Conservation (phyloP, 176 grass and related monocot genomes). For the Neostapfia colusana region DNA sequence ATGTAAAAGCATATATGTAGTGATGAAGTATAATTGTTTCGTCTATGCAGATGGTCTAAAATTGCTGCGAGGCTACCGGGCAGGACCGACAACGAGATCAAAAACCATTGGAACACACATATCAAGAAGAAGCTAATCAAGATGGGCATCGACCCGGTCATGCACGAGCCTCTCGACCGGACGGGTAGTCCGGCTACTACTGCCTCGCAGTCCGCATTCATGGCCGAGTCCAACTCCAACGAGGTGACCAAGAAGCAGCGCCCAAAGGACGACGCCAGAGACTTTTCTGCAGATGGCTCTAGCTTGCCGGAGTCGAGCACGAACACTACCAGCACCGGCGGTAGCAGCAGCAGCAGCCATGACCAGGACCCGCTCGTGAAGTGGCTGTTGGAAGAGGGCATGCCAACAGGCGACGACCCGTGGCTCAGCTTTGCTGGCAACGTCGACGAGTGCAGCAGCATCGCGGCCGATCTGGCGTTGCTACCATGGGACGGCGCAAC, state of each 20-base stretch:
- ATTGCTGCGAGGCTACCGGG: constrained; percentile 86
- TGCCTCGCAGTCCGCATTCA: constrained; percentile 44
- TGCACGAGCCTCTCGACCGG: constrained; percentile 50
- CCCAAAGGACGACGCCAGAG: constrained; percentile 9
- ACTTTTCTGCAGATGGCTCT: background rate
- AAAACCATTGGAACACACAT: constrained; percentile 99
- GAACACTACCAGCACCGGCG: constrained; percentile 24
- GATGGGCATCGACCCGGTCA: constrained; percentile 88
- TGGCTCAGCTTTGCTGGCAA: constrained; percentile 50
- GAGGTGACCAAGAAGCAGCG: constrained; percentile 15
- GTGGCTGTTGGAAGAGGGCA: constrained; percentile 63
- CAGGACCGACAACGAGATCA: constrained; percentile 95
- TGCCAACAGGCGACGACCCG: constrained; percentile 48
- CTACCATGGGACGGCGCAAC: constrained; percentile 52
- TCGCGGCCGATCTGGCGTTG: background rate
- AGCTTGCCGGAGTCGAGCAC: constrained; percentile 50
- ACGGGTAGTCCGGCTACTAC: constrained; percentile 44
- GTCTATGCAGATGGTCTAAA: constrained; percentile 71
- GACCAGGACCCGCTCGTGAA: constrained; percentile 56
- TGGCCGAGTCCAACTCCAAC: constrained; percentile 48
- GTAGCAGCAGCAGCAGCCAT: constrained; percentile 29
- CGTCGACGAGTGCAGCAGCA: constrained; percentile 47
- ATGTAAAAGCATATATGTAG: background rate
- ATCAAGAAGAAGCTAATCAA: constrained; percentile 98
- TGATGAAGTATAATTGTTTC: background rate